phyloP scores from a whole-genome alignment of 2,329 filamentous ascomycete species.

The Colletotrichum siamense region DNA sequence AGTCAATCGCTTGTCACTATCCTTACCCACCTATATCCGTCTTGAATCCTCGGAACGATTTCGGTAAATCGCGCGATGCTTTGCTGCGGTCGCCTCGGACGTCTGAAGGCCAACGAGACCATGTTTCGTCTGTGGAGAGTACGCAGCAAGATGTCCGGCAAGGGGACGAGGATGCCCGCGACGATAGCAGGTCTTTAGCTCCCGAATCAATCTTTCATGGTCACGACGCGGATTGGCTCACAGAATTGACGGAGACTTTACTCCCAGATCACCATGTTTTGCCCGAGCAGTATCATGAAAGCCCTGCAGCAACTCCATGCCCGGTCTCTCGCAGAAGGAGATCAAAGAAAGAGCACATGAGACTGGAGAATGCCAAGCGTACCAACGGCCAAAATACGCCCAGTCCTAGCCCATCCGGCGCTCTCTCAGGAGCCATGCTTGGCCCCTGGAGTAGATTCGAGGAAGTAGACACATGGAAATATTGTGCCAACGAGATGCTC shows the following conservation, averaged over 20 bases:
- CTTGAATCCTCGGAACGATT: not conserved
- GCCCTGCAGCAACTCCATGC: not conserved
- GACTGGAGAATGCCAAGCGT: not conserved
- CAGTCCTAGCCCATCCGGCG: not conserved
- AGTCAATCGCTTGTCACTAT: not conserved
- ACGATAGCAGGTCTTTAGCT: not conserved
- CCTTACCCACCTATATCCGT: not conserved
- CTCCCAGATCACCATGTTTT: not conserved
- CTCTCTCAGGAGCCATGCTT: not conserved
- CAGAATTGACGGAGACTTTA: not conserved
- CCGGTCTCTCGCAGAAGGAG: not conserved
- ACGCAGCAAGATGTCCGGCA: not conserved
- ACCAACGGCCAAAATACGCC: not conserved
- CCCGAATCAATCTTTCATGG: not conserved
- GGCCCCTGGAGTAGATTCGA: not conserved
- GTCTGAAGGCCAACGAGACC: not conserved
- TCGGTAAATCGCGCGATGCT: not conserved
- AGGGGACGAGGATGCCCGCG: not conserved
- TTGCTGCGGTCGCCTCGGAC: not conserved
- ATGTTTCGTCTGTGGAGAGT: not conserved
- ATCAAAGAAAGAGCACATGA: not conserved
- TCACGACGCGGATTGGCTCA: not conserved
- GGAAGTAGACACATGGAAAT: not conserved
- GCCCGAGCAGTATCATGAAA: not conserved
- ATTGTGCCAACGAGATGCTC: conserved; percentile 5